Evolutionary conservation across 2,329 filamentous ascomycete species (phyloP), one percentile per base, ranked within the genome.

Genomic region (Chaetothyriales sp.): DNA sequence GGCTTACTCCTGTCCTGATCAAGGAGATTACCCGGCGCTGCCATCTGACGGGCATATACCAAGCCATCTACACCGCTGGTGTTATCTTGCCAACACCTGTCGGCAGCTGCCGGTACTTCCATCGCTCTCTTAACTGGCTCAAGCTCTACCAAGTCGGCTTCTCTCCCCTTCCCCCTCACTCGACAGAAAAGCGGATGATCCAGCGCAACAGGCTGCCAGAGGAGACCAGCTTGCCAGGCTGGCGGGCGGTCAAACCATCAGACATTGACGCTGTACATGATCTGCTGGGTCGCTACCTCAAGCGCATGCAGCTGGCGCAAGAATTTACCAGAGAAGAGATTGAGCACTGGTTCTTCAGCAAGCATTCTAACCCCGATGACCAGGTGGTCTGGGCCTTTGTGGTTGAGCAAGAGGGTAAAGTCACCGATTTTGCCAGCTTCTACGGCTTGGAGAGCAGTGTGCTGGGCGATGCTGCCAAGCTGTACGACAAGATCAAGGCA

Each of bases 371-470:
- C 36, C 68, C 76, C 15, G 71, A 73, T 19, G 75, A 75, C 46
- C 86, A 89, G 66, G 88, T 95, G 7, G 81, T 96, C 12, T 98
- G 87, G 86, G 81, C 83, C 2, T 96, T 93, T 59, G 90, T 98
- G 8, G 86, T 94, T 12, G 90, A 89, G 64, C 77, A 83, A 49
- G 60, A 79, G 46, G 78, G 84, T 55, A 87, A 87, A 61, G 86
- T 98, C 63, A 95, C 87, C 39, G 92, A 98, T 68, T 95, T 95
- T 70, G 84, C 95, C 70, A 95, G 88, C 39, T 98, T 96, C 71
- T 98, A 96, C 74, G 82, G 81, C 63, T 82, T 98, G 32, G 88
- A 95, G 65, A 95, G 88, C 15, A 92, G 87, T 1, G 84, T 95
- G 52, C 93, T 98, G 61, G 57, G 58, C 7, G 53, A 57, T 7